phyloP scores from a whole-genome alignment of 352 stramenopile genomes.

The Globisporangium cylindrosporum region DNA sequence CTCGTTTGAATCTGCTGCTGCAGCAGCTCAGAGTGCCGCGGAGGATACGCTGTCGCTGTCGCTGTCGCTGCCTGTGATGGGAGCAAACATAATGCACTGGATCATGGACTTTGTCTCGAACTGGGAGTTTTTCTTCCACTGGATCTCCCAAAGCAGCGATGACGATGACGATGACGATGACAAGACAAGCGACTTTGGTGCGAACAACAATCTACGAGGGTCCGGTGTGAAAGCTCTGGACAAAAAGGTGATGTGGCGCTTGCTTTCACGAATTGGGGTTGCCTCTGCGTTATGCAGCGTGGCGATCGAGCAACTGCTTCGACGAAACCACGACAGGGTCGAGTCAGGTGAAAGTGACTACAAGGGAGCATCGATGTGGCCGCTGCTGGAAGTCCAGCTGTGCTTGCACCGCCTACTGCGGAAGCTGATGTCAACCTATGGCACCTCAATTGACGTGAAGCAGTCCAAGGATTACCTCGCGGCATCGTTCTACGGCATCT shows the following conservation, averaged over 20 bases:
- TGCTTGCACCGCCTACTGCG: conserved; percentile 45
- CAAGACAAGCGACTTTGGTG: conserved; percentile 15
- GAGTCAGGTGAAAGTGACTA: conserved; percentile 4
- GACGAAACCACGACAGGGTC: not conserved
- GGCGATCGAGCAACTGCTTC: conserved; percentile 33
- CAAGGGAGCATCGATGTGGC: conserved; percentile 37
- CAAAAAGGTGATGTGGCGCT: conserved; percentile 32
- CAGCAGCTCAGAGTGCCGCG: not conserved
- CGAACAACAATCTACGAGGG: not conserved
- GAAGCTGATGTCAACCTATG: conserved; percentile 25
- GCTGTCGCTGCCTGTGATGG: conserved; percentile 1
- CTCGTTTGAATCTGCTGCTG: conserved; percentile 32
- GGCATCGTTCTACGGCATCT: conserved; percentile 29
- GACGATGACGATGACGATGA: conserved; percentile 8
- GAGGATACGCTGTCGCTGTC: not conserved
- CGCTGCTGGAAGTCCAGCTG: conserved; percentile 56
- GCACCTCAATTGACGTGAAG: conserved; percentile 24
- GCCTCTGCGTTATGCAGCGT: conserved; percentile 51
- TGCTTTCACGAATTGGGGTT: conserved; percentile 45
- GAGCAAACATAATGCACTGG: conserved; percentile 28
- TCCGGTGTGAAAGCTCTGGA: not conserved
- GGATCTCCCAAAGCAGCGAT: conserved; percentile 42
- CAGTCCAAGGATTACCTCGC: conserved; percentile 38
- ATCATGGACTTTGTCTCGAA: conserved; percentile 45
- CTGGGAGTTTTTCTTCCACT: conserved; percentile 53